Percentiles rank a stretch among this genome's conserved stretches.
Evolutionary conservation across 1,284 basidiomycete genomes (phyloP).

Genomic region (Puccinia hordei): DNA sequence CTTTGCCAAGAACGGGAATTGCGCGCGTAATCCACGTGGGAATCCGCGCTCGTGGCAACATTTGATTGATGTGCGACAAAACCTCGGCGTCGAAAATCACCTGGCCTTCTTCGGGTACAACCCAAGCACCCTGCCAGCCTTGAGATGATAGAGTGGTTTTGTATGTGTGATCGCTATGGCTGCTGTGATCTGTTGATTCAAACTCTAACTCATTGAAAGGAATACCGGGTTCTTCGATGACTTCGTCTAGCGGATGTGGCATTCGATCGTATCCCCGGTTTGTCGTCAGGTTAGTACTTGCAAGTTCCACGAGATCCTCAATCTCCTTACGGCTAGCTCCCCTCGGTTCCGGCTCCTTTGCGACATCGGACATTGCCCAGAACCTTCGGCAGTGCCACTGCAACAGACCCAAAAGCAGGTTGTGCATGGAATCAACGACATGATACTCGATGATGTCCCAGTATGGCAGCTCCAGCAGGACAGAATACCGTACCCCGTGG

Average conservation of each 20-base stretch:
- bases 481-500: slow-evolving; percentile 35
- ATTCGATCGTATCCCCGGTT: no score
- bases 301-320: no score
- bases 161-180: no score
- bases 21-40: slow-evolving; percentile 36
- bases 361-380: slow-evolving; percentile 30
- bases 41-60: slow-evolving; percentile 6
- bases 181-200: no score
- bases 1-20: slow-evolving; percentile 36
- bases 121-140: slow-evolving; percentile 27
- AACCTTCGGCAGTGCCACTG: slow-evolving; percentile 21
- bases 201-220: slow-evolving; percentile 9
- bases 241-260: background rate
- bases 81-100: slow-evolving; percentile 18
- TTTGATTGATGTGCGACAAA: background rate
- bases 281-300: background rate
- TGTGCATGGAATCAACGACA: slow-evolving; percentile 43
- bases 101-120: background rate
- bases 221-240: background rate
- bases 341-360: slow-evolving; percentile 9
- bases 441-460: no score
- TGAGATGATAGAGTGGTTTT: no score
- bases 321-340: background rate
- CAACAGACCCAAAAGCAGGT: slow-evolving; percentile 18
- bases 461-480: slow-evolving; percentile 40